phyloP scores from a whole-genome alignment of 805 yeast species.

The Naumovozyma castellii region DNA sequence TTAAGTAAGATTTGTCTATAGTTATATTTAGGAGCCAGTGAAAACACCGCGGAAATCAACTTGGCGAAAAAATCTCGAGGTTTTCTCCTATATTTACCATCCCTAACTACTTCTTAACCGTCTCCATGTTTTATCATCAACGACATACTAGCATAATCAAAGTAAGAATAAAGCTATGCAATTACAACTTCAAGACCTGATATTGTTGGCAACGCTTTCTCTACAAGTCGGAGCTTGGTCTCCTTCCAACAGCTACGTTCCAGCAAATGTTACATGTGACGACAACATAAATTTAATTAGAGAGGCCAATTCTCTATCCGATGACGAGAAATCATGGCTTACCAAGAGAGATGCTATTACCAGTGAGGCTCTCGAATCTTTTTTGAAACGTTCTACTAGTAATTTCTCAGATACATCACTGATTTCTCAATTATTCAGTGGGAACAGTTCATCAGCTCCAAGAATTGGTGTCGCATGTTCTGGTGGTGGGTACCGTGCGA shows the following conservation, averaged over 20 bases:
- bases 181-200: not conserved
- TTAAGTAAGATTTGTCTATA: too few relatives aligned
- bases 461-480: conserved; percentile 55
- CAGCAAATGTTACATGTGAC: conserved; percentile 51
- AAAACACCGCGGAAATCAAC: too few relatives aligned
- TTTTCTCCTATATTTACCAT: too few relatives aligned
- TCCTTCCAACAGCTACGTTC: conserved; percentile 52
- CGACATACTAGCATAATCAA: not conserved
- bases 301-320: conserved; percentile 39
- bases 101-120: too few relatives aligned
- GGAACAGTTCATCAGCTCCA: conserved; percentile 25
- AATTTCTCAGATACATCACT: conserved; percentile 16
- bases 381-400: conserved; percentile 34
- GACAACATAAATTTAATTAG: conserved; percentile 34
- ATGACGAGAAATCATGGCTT: conserved; percentile 45
- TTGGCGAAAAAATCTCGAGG: too few relatives aligned
- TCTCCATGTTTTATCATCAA: too few relatives aligned
- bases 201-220: not conserved
- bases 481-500: conserved; percentile 91
- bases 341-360: conserved; percentile 38
- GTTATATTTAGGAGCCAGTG: too few relatives aligned
- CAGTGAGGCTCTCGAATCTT: conserved; percentile 36
- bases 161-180: not conserved
- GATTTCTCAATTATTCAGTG: conserved; percentile 15
- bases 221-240: conserved; percentile 34